Evolutionary conservation across 2,329 filamentous ascomycete species (phyloP).

Genomic region (Septoria petroselini): DNA sequence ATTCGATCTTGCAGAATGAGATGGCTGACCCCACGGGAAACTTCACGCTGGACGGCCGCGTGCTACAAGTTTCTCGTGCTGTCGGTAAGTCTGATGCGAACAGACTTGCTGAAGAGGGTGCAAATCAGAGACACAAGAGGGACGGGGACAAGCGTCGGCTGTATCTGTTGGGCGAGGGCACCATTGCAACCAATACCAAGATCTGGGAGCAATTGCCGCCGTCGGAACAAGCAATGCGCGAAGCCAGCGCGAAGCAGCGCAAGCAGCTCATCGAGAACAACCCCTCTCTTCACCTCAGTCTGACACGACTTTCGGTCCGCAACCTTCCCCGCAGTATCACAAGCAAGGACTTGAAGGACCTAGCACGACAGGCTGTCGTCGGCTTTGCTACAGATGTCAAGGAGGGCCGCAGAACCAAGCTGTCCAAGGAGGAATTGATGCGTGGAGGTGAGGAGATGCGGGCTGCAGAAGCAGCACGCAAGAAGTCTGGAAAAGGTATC

Average conservation of each 20-base stretch:
- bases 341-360: constrained; percentile 83
- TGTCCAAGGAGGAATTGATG: constrained; percentile 85
- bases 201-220: constrained; percentile 73
- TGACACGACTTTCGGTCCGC: constrained; percentile 85
- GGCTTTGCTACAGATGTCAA: constrained; percentile 91
- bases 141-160: constrained; percentile 88
- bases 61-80: constrained; percentile 79
- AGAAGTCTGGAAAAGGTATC: constrained; percentile 77
- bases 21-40: constrained; percentile 73
- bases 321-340: constrained; percentile 82
- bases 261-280: constrained; percentile 89
- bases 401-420: constrained; percentile 65
- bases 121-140: constrained; percentile 58
- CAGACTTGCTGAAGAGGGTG: constrained; percentile 68
- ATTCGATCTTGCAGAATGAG: constrained; percentile 85
- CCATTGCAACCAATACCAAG: constrained; percentile 71
- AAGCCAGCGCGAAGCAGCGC: constrained; percentile 80
- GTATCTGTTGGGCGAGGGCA: constrained; percentile 83
- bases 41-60: constrained; percentile 87
- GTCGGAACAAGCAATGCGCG: constrained; percentile 80
- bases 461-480: constrained; percentile 75
- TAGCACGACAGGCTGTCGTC: constrained; percentile 88
- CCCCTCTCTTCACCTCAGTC: constrained; percentile 79
- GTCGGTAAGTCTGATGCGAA: constrained; percentile 79
- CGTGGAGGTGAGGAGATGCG: constrained; percentile 77